Base-by-base conservation (phyloP, 345 rosid genomes). In the Carallia pectinifolia region DNA sequence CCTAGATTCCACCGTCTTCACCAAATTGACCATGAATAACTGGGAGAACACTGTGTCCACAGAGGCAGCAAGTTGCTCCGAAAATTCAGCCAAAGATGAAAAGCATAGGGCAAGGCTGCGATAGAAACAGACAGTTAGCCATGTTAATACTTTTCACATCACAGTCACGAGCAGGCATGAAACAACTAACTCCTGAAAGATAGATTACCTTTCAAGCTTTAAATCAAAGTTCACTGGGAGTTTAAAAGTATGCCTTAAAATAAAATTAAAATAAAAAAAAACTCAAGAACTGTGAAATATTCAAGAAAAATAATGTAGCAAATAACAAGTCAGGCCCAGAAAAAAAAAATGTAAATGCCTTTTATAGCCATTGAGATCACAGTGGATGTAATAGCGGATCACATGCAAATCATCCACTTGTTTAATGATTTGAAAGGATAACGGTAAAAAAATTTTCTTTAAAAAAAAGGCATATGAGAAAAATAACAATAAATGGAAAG, bases 201-300 rank as follows among this genome's bases (percentile, higher is more conserved):
- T 36, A 70, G 72, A 81, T 75, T 94, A 71, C 23, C 23, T 23
- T 23, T 23, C 23, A 23, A 23, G 23, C 23, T 23, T 23, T 23
- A 94, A 94, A 84, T 91, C 97, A 75, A 94, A 94, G 82, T 94
- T 94, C 97, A 36, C 93, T 86, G 7, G 97, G 98, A 74, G 96
- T 91, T 68, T 91, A 91, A 64, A 96, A 91, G 79, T 94, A 94
- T 31, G 88, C 77, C 97, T 78, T 78, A 29, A 80, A 61, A 16
- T 37, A 4, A 34, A 48, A 31, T 23, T 23, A 23, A 23, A 34
- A 19, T 7, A 38, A 18, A 27, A 62, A 53, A 23, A 64, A 68
- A n/a, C 19, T 27, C 58, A n/a, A 6, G 97, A 18, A 6, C 18
- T 38, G 40, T 2, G 40, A 38, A 38, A 38, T 38, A 5, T 38